A percentile compares a stretch with the other conserved stretches of the same genome.
These are phyloP conservation scores for Glomus cerebriforme DNA, from an alignment of 192 early-diverging fungal genomes.

Conservation along the genomic window DNA sequence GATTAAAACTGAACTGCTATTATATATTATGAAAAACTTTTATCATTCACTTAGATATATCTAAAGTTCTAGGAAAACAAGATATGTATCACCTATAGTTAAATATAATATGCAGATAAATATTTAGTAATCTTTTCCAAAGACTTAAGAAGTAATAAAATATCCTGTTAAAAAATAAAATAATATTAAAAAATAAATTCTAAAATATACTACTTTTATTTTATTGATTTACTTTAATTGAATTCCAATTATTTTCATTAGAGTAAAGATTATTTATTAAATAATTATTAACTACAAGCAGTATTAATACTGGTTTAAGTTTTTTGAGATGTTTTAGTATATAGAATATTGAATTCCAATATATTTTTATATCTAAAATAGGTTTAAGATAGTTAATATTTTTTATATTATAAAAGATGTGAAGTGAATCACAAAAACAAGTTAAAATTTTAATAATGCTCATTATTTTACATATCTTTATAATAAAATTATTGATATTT, in stretches of 20 bases:
- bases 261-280: background rate
- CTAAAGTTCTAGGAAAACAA: background rate
- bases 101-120: slow-evolving; percentile 15
- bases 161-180: background rate
- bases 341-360: background rate
- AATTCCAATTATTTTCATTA: background rate
- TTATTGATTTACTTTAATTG: background rate
- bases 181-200: background rate
- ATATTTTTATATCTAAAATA: background rate
- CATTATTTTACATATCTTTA: background rate
- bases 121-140: background rate
- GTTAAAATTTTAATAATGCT: background rate
- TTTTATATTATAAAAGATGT: background rate
- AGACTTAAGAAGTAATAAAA: background rate
- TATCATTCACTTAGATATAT: background rate
- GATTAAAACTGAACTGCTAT: too few species aligned
- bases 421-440: background rate
- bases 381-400: slow-evolving; percentile 9
- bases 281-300: background rate
- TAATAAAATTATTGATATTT: background rate
- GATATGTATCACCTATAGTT: background rate
- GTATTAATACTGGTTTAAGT: background rate
- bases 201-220: too few species aligned
- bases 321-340: background rate
- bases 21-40: too few species aligned